phyloP scores from a whole-genome alignment of 1,284 basidiomycete species.

The Moniliella sp. region DNA sequence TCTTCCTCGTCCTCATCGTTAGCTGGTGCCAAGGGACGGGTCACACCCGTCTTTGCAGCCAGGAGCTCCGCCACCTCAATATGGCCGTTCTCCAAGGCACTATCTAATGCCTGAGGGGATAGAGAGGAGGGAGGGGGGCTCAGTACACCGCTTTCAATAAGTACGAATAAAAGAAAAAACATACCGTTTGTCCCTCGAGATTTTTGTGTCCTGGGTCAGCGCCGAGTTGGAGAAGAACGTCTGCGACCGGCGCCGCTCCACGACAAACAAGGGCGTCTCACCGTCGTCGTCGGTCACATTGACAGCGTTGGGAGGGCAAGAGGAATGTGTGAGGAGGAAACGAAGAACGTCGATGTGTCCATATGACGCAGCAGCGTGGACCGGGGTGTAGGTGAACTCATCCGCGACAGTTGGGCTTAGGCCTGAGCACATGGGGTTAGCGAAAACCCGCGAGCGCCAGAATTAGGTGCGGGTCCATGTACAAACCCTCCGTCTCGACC shows the following conservation, averaged over 20 bases:
- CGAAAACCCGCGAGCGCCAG: no score
- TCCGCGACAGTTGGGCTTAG: slow-evolving; percentile 16
- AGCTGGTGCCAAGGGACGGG: no score
- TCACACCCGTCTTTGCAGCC: no score
- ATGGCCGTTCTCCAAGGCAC: not conserved
- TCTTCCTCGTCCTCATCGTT: no score
- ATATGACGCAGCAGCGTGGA: slow-evolving; percentile 31
- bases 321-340: slow-evolving; percentile 16
- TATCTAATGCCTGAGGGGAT: no score
- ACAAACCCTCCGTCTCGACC: slow-evolving; percentile 13
- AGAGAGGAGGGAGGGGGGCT: no score
- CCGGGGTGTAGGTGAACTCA: slow-evolving; percentile 21
- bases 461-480: no score
- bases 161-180: no score
- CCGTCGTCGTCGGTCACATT: slow-evolving; percentile 21
- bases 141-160: no score
- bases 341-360: slow-evolving; percentile 17
- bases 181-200: slow-evolving; percentile 13
- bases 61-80: no score
- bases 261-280: slow-evolving; percentile 29
- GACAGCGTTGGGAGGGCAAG: slow-evolving; percentile 7
- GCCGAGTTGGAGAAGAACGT: slow-evolving; percentile 16
- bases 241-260: slow-evolving; percentile 16
- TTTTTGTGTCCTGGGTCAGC: slow-evolving; percentile 20
- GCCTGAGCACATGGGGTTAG: no score